phyloP scores from a whole-genome alignment of 2,329 filamentous ascomycete species.

The Talaromyces funiculosus region DNA sequence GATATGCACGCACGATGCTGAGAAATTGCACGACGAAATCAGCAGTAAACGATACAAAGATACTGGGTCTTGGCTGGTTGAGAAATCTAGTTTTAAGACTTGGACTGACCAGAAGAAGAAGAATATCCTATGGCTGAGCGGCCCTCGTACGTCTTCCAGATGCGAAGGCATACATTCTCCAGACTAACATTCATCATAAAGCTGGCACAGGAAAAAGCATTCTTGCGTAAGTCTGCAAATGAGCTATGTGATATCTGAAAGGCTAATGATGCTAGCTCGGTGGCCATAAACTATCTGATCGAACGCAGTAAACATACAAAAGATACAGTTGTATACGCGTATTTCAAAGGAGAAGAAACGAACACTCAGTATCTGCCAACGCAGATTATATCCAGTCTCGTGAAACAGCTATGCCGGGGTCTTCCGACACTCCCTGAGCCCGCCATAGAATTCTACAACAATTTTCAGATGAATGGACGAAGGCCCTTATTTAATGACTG shows the following conservation, averaged over 20 bases:
- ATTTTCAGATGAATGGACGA: conserved; percentile 3
- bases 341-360: conserved; percentile 11
- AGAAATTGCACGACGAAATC: neutral
- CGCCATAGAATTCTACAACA: neutral
- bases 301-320: neutral
- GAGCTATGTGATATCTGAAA: neutral
- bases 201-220: conserved; percentile 14
- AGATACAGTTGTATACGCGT: conserved; percentile 6
- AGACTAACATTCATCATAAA: neutral
- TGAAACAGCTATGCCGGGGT: conserved; percentile 14
- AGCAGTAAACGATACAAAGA: conserved; percentile 5
- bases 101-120: neutral
- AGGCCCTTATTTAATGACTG: conserved; percentile 3
- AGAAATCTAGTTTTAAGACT: neutral
- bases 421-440: neutral
- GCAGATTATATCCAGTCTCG: conserved; percentile 9
- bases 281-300: conserved; percentile 10
- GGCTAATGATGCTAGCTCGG: conserved; percentile 6
- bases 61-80: conserved; percentile 13
- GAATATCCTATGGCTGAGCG: conserved; percentile 7
- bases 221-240: conserved; percentile 10
- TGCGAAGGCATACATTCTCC: neutral
- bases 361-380: neutral
- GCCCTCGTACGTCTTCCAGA: conserved; percentile 3
- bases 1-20: conserved; percentile 8